phyloP scores from a whole-genome alignment of 202 grass and related monocot genomes.

The Zoysia matrella region DNA sequence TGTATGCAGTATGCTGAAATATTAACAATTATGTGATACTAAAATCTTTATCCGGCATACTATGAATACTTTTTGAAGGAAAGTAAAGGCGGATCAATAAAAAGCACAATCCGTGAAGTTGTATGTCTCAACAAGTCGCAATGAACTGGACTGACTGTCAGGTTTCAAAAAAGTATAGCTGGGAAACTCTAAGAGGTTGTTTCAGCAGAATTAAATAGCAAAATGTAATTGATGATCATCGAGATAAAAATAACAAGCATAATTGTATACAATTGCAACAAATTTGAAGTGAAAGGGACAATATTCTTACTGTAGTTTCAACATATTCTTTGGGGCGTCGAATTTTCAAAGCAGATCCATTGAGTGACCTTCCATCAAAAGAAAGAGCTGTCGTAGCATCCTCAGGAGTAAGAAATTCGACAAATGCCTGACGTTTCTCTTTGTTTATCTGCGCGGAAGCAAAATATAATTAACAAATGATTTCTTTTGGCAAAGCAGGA shows the following conservation, averaged over 20 bases:
- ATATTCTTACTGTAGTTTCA: conserved; percentile 81
- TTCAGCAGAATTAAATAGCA: conserved; percentile 10
- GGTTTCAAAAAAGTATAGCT: conserved; percentile 16
- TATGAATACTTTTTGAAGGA: background rate
- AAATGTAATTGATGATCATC: conserved; percentile 7
- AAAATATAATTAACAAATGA: conserved; percentile 30
- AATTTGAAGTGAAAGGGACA: conserved; percentile 24
- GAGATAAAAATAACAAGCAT: conserved; percentile 23
- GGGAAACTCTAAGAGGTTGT: conserved; percentile 14
- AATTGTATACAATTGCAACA: conserved; percentile 33
- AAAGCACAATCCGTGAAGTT: background rate
- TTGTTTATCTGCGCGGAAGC: conserved; percentile 80
- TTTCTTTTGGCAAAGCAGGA: background rate
- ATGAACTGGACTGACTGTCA: conserved; percentile 20
- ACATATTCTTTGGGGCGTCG: conserved; percentile 92
- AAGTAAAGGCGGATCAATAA: background rate
- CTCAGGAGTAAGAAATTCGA: conserved; percentile 98
- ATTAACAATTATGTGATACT: background rate
- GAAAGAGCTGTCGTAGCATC: conserved; percentile 92
- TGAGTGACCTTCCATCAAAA: conserved; percentile 78
- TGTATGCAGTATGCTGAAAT: conserved; percentile 19
- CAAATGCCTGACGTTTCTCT: conserved; percentile 84
- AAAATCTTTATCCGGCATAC: conserved; percentile 30
- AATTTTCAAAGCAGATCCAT: conserved; percentile 81
- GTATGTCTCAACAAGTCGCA: conserved; percentile 1